Evolutionary conservation across 2,329 filamentous ascomycete genomes (phyloP), one percentile per base, ranked within the genome.

Genomic region (Myriangium duriaei): DNA sequence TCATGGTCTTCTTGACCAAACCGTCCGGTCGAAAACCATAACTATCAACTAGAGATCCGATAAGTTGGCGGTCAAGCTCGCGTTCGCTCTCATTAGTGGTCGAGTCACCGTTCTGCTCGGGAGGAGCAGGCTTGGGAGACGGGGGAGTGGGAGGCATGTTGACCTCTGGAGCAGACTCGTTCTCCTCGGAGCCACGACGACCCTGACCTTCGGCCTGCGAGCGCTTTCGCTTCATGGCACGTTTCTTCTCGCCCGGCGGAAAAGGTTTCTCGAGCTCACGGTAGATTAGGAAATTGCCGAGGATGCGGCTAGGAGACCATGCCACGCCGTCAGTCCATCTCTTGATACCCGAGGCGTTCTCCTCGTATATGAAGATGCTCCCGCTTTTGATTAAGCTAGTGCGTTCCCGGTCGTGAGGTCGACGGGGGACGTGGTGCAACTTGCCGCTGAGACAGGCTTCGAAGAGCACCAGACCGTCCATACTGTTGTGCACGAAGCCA

Each of bases 1-100:
- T 88, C 59, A 94, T 86, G 0, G 86, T 94, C 66, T 94, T 94
- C 69, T 95, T 95, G 45, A 94, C 74, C 29, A 95, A 62, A 0
- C 87, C 86, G 1, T 76, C 72, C 11, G 76, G 67, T 52, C 91
- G 91, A 69, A 94, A 94, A 19, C 77, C 75, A 50, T 94, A 94
- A 1, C 81, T 86, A 59, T 93, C 86, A n/a, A 88, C 74, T 10
- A 94, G 67, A 1, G 85, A 92, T 4, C 86, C 87, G 31, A 91
- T 76, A 37, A 87, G 62, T 16, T 71, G 68, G 21, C 76, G 67
- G 50, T 79, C 64, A 61, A 63, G 59, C 42, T 68, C 64, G 31
- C 60, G 64, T 31, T 58, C 62, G 35, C 14, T 40, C n/a, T 45
- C 43, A 13, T 34, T 30, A 4, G 34, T 13, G 4, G 41, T 11